Evolutionary conservation across 441 rosid genomes (phyloP), one percentile per base, ranked within the genome.

Genomic region (Arabidopsis hybrid): DNA sequence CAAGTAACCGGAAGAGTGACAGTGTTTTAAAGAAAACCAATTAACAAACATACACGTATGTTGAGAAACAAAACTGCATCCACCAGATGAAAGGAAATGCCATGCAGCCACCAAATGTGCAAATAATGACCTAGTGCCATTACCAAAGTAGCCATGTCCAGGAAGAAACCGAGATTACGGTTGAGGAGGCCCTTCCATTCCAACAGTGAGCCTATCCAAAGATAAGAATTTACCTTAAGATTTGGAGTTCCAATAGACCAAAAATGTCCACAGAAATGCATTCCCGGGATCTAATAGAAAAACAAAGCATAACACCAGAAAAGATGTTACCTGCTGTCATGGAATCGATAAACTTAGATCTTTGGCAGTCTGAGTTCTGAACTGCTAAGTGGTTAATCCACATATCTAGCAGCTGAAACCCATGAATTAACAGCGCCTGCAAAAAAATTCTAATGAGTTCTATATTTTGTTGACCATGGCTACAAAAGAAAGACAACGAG

Each of bases 151-250:
- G 92, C 93, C 95, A 93, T 87, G 87, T 95, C 99, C 51, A 95
- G 88, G 82, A 80, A 75, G 84, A 95, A 95, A 10, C 99, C 98
- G 63, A 93, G 75, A 84, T 95, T 89, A 71, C 95, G 87, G 78
- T 87, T 84, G 74, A 95, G 96, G 80, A 88, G 79, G 69, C 97
- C 90, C 85, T 95, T 95, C 96, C 98, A 95, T 84, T 95, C 99
- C 81, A 80, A 80, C 74, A 93, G 81, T 73, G 97, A 87, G 79
- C 98, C 99, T 95, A 86, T 75, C 78, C 58, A 75, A 75, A 65
- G 62, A 8, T 45, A 65, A 31, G 49, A 57, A 47, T 39, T 66
- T 31, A 16, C 42, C 47, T 64, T 49, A 49, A 65, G 39, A 67
- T 8, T 46, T 67, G 60, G 73, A 52, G 66, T 50, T 66, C 32